Conservation (phyloP, 768 basidiomycete species). For the Phaffia tasmanica region DNA sequence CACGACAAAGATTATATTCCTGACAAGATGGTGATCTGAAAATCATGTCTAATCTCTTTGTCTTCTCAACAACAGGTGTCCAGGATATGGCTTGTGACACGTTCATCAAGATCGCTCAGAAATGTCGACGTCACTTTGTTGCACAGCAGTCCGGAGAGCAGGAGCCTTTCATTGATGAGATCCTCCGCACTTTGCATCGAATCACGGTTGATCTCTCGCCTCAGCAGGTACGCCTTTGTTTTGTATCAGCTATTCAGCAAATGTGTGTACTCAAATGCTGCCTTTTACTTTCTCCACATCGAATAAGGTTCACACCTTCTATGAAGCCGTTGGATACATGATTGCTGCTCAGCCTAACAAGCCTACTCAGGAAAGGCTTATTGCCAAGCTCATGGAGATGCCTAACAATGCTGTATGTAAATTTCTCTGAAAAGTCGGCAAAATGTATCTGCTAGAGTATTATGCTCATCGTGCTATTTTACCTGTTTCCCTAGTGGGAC, state of each 20-base stretch:
- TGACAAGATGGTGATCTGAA: neutral
- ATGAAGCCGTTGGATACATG: constrained; percentile 99
- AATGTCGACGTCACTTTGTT: constrained; percentile 88
- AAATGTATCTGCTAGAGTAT: neutral
- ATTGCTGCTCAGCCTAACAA: constrained; percentile 98
- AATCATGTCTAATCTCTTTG: neutral
- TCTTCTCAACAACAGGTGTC: constrained; percentile 52
- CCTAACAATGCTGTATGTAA: constrained; percentile 82
- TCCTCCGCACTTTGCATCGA: constrained; percentile 74
- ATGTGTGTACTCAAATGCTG: constrained; percentile 20
- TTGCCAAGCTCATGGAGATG: constrained; percentile 88
- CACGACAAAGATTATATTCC: neutral
- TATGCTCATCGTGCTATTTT: neutral
- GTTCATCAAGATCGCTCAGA: constrained; percentile 99
- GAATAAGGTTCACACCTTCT: constrained; percentile 78
- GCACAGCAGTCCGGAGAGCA: constrained; percentile 96
- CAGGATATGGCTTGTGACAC: constrained; percentile 99
- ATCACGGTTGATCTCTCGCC: constrained; percentile 91
- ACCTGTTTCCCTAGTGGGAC: constrained; percentile 61
- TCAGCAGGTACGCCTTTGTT: constrained; percentile 49
- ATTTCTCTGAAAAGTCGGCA: neutral
- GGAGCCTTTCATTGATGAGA: constrained; percentile 97
- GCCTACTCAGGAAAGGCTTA: constrained; percentile 87
- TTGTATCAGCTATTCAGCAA: neutral
- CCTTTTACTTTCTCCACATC: constrained; percentile 6